Evolutionary conservation across 164 flowering plant genomes (phyloP), one percentile per base, ranked within the genome.

Genomic region (Vitis riparia): DNA sequence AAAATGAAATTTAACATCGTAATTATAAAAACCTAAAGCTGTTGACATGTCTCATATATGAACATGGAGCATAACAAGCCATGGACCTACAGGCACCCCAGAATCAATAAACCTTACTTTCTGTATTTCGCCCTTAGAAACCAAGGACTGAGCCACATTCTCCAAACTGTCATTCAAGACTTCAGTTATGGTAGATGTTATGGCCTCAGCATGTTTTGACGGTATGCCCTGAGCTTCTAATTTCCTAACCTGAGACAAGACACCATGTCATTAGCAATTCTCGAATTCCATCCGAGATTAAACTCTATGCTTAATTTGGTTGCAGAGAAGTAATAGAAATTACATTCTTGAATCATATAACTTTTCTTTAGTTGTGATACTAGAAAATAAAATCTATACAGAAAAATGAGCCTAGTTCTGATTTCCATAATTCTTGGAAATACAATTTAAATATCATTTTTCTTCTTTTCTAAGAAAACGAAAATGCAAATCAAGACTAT

Each of bases 121-220:
- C 77, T 90, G 84, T 87, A 88, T 87, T 70, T 87, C 88, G 1
- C 37, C 80, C 68, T 80, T 85, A 2, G 92, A 81, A 30, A 88
- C 91, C 73, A 84, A 88, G 15, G 86, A 84, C 1, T 85, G 81
- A 64, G 92, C 77, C 59, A 88, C 87, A 80, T 80, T 85, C 70
- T 87, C 94, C 76, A 88, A 81, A 77, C 91, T 88, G 70, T 86
- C 88, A 78, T 85, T 85, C 67, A 86, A 66, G 14, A 89, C 94
- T 50, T 85, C 85, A 2, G 85, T 89, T 0, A 87, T 77, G n/a
- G 88, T 85, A 72, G 77, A 73, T 8, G 92, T 89, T 55, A 91
- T 85, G 1, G 87, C 92, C 82, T 91, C 94, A 0, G 94, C 94
- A 67, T 91, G 97, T 71, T 89, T 84, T 3, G 94, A 77, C 8